Evolutionary conservation across 2,329 filamentous ascomycete genomes (phyloP).

Genomic region (Colletotrichum salicis): DNA sequence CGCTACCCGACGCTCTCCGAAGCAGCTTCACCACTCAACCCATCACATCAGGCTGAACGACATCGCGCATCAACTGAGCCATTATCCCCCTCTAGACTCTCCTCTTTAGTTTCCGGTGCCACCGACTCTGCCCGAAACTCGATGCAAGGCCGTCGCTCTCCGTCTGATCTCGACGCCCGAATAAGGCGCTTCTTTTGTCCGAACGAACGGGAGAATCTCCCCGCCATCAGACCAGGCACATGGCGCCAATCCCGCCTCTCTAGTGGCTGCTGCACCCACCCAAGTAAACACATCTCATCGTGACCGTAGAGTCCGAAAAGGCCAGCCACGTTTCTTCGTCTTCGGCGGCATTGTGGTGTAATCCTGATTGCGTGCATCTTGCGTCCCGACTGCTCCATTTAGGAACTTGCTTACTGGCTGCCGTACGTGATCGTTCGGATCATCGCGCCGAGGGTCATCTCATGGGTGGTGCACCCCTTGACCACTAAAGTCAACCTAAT

Average conservation of each 20-base stretch:
- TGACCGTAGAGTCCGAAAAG: not conserved
- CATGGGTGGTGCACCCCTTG: not conserved
- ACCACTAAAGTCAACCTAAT: too few relatives aligned
- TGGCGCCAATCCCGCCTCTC: slow-evolving; percentile 30
- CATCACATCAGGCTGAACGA: slow-evolving; percentile 31
- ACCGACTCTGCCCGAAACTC: slow-evolving; percentile 19
- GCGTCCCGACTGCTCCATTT: not conserved
- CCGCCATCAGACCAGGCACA: slow-evolving; percentile 17
- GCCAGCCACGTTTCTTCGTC: not conserved
- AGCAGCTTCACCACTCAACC: not conserved
- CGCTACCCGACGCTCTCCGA: not conserved
- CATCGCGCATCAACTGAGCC: slow-evolving; percentile 15
- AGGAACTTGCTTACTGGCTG: not conserved
- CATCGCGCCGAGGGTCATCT: not conserved
- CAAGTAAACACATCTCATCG: not conserved
- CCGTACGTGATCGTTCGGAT: not conserved
- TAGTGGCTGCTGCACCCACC: slow-evolving; percentile 10
- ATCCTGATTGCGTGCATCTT: not conserved
- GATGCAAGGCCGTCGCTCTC: not conserved
- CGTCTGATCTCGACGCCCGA: slow-evolving; percentile 22
- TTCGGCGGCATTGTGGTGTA: not conserved
- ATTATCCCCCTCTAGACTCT: slow-evolving; percentile 7
- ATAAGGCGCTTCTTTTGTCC: not conserved
- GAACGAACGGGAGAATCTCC: slow-evolving; percentile 2
- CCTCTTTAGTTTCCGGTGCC: not conserved